A percentile compares a stretch with the other conserved stretches of the same genome.
phyloP scores from a whole-genome alignment of 140 eudicot genomes.

The Senecio squalidus region DNA sequence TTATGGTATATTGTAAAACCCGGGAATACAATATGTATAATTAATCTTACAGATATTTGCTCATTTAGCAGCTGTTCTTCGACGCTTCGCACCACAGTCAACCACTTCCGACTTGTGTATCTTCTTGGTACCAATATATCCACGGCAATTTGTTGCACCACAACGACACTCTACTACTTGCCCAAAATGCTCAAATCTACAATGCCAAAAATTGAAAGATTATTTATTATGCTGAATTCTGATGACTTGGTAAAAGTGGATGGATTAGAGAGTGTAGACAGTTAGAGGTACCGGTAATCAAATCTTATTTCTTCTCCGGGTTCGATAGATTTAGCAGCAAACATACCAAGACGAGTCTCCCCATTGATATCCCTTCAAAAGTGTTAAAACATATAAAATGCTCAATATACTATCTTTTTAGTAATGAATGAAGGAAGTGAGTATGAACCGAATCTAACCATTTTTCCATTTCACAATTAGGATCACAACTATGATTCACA shows the following conservation, averaged over 20 bases:
- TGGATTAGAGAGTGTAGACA: neutral
- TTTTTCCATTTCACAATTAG: constrained; percentile 76
- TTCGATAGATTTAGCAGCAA: constrained; percentile 56
- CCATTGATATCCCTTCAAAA: constrained; percentile 65
- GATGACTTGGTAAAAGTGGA: neutral
- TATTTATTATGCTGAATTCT: neutral
- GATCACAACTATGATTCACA: constrained; percentile 84
- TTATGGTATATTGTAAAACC: neutral
- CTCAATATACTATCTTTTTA: neutral
- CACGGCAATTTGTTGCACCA: constrained; percentile 69
- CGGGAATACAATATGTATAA: neutral
- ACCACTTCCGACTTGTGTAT: neutral
- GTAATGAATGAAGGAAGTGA: neutral
- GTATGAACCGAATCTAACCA: constrained; percentile 43
- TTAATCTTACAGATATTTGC: too few species aligned
- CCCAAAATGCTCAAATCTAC: constrained; percentile 68
- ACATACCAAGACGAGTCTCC: constrained; percentile 74
- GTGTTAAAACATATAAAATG: neutral
- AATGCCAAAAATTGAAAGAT: constrained; percentile 5
- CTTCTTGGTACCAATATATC: constrained; percentile 51
- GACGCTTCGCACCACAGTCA: constrained; percentile 41
- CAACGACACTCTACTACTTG: constrained; percentile 59
- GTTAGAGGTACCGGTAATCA: constrained; percentile 54
- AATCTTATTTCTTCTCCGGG: constrained; percentile 67
- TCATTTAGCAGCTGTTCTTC: constrained; percentile 19